phyloP scores from a whole-genome alignment of 306 rosid genomes.

The Medicago ruthenica region DNA sequence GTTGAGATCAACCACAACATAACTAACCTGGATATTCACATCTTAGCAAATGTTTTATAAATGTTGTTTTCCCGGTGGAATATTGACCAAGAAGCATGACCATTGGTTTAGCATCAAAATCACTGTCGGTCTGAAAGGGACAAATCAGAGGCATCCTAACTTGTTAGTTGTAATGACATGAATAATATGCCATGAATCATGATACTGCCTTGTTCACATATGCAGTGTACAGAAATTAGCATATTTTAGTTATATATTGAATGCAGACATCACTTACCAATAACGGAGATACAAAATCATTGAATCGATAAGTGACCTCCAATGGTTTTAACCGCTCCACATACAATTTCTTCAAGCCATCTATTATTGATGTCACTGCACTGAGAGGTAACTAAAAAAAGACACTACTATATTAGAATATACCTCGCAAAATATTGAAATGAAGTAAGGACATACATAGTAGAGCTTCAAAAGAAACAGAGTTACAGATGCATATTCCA shows the following conservation, averaged over 20 bases:
- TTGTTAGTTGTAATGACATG: constrained; percentile 30
- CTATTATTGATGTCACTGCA: constrained; percentile 84
- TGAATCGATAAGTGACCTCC: constrained; percentile 84
- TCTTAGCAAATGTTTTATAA: constrained; percentile 81
- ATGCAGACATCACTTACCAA: constrained; percentile 62
- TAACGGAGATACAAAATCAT: constrained; percentile 80
- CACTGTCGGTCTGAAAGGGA: constrained; percentile 69
- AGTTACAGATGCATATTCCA: constrained; percentile 15
- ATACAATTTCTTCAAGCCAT: constrained; percentile 87
- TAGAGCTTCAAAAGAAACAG: constrained; percentile 29
- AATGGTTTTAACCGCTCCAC: constrained; percentile 81
- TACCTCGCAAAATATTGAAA: constrained; percentile 23
- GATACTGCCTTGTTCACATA: constrained; percentile 5
- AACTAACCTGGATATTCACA: constrained; percentile 88
- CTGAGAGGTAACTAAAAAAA: constrained; percentile 63
- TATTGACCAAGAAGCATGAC: constrained; percentile 96
- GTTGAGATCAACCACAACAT: constrained; percentile 30
- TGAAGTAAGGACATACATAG: neutral
- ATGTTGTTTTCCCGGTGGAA: constrained; percentile 98
- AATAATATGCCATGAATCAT: constrained; percentile 12
- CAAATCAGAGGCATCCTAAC: constrained; percentile 34
- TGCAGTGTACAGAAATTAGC: constrained; percentile 27
- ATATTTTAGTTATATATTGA: constrained; percentile 14
- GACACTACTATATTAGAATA: constrained; percentile 26
- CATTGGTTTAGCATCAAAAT: constrained; percentile 98